Percentiles rank a stretch among this genome's conserved stretches.
Conservation (phyloP, 352 stramenopile genomes). For the Globisporangium middletonii region DNA sequence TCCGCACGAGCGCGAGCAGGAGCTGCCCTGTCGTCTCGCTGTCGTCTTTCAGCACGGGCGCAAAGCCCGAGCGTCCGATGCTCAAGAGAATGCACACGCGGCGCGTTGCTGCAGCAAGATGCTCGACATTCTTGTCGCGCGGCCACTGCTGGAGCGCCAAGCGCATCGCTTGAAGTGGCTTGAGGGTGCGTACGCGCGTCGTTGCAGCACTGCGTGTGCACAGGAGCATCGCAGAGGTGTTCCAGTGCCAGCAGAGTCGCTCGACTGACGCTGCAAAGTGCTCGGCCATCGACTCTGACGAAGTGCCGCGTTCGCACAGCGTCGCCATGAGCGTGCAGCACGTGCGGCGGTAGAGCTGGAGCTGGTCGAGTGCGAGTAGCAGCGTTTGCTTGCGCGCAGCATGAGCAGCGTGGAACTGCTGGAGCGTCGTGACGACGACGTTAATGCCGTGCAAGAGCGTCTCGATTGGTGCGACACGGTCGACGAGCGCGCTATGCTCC, state of each 20-base stretch:
- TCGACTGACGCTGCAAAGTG: conserved; percentile 10
- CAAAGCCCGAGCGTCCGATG: conserved; percentile 1
- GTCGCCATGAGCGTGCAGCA: background rate
- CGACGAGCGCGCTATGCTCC: background rate
- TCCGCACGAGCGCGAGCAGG: conserved; percentile 3
- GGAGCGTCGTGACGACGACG: conserved; percentile 13
- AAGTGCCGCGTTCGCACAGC: too few relatives aligned
- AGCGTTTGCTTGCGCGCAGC: conserved; percentile 4
- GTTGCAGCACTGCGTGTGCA: conserved; percentile 35
- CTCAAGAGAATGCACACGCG: conserved; percentile 35
- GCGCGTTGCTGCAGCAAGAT: conserved; percentile 26
- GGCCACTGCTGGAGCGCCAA: conserved; percentile 6
- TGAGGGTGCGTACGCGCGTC: conserved; percentile 20
- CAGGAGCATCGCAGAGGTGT: conserved; percentile 30
- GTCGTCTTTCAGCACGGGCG: conserved; percentile 6
- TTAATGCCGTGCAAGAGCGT: conserved; percentile 1
- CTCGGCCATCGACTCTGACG: background rate
- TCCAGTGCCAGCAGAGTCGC: conserved; percentile 67
- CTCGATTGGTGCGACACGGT: background rate
- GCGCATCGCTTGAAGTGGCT: conserved; percentile 11
- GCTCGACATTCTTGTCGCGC: background rate
- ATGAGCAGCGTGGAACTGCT: conserved; percentile 4
- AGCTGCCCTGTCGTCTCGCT: conserved; percentile 13
- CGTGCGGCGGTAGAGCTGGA: conserved; percentile 12
- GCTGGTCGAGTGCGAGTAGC: conserved; percentile 7